Percentiles rank a stretch among this genome's conserved stretches.
phyloP scores from a whole-genome alignment of 1,284 basidiomycete species.

The Marasmius tenuissimus region DNA sequence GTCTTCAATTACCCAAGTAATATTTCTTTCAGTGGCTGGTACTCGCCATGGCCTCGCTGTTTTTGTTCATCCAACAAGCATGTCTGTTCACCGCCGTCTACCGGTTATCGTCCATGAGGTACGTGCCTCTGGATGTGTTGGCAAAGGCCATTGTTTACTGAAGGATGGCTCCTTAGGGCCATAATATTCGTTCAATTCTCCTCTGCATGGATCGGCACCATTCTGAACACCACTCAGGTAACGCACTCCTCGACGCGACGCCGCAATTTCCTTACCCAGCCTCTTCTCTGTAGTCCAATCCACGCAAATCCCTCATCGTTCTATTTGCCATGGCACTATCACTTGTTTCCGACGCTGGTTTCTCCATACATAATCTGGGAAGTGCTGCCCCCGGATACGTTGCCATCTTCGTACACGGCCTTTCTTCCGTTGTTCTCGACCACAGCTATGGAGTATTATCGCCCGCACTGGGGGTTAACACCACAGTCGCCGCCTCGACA shows the following conservation, averaged over 20 bases:
- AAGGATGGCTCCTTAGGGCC: slow-evolving; percentile 41
- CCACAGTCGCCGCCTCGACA: slow-evolving; percentile 52
- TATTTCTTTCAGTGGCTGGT: slow-evolving; percentile 57
- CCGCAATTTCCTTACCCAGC: not conserved
- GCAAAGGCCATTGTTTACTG: not conserved
- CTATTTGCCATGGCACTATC: slow-evolving; percentile 45
- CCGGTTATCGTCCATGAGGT: slow-evolving; percentile 66
- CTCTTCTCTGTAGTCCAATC: slow-evolving; percentile 40
- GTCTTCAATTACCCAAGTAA: not conserved
- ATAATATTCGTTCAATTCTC: slow-evolving; percentile 69
- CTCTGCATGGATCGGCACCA: slow-evolving; percentile 56
- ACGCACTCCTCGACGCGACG: slow-evolving; percentile 9
- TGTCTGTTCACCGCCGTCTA: slow-evolving; percentile 64
- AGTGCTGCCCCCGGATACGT: slow-evolving; percentile 60
- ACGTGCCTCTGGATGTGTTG: slow-evolving; percentile 8
- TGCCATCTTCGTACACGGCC: slow-evolving; percentile 57
- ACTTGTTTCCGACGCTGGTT: slow-evolving; percentile 53
- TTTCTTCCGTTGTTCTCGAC: slow-evolving; percentile 59
- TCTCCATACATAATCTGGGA: slow-evolving; percentile 45
- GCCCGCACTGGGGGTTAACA: slow-evolving; percentile 52
- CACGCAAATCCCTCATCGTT: slow-evolving; percentile 46
- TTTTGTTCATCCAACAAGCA: slow-evolving; percentile 66
- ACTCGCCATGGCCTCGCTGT: slow-evolving; percentile 61
- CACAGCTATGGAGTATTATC: slow-evolving; percentile 58
- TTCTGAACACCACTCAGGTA: slow-evolving; percentile 50